phyloP scores from a whole-genome alignment of 2,329 filamentous ascomycete species.

The Microdochium paspali region DNA sequence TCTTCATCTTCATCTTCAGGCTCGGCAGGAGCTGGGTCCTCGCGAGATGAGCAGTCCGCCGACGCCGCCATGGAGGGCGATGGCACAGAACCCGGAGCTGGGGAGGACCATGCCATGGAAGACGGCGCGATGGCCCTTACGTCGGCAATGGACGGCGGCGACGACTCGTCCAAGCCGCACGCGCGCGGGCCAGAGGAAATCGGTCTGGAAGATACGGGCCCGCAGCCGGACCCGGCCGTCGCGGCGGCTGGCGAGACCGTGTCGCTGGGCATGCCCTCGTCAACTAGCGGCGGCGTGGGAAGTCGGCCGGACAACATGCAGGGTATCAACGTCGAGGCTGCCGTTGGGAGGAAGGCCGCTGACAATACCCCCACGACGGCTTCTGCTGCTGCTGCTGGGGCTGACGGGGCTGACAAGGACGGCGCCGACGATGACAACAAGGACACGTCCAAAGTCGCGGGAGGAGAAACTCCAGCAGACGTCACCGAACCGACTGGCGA shows the following conservation, averaged over 20 bases:
- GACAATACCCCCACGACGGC: too few relatives aligned
- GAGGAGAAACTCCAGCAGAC: too few relatives aligned
- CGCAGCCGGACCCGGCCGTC: slow-evolving; percentile 42
- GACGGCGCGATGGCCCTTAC: slow-evolving; percentile 24
- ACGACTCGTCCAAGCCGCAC: slow-evolving; percentile 68
- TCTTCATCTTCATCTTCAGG: neutral
- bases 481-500: too few relatives aligned
- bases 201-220: slow-evolving; percentile 78
- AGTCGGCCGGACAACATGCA: slow-evolving; percentile 37
- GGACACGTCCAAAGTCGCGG: neutral
- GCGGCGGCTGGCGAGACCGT: slow-evolving; percentile 17
- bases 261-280: neutral
- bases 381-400: too few relatives aligned
- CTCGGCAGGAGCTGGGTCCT: too few relatives aligned
- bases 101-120: neutral
- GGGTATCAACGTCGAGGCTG: slow-evolving; percentile 51
- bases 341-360: slow-evolving; percentile 44
- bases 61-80: neutral
- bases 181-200: slow-evolving; percentile 78
- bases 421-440: slow-evolving; percentile 14
- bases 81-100: neutral
- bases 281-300: neutral
- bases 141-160: slow-evolving; percentile 47
- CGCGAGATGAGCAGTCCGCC: too few relatives aligned
- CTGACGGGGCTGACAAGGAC: slow-evolving; percentile 12